These are phyloP conservation scores for Sesbania bispinosa DNA, from an alignment of 306 rosid species.

Conservation along the genomic window DNA sequence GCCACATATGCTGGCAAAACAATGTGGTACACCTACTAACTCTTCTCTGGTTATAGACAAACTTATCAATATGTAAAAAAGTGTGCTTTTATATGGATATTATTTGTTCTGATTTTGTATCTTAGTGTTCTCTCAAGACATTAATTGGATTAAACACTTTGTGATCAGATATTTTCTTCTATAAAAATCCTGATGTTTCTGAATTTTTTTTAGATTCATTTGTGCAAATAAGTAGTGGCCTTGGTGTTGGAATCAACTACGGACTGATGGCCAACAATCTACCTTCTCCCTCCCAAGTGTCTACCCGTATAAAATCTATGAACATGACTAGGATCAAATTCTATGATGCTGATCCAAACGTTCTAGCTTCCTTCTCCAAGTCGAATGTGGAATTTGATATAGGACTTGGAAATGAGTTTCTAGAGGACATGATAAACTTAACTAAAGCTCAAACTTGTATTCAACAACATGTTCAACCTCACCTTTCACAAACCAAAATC, in stretches of 20 bases:
- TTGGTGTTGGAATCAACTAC: conserved; percentile 74
- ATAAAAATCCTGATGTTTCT: neutral
- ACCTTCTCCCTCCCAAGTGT: conserved; percentile 60
- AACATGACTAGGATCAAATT: conserved; percentile 71
- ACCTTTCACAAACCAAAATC: conserved; percentile 62
- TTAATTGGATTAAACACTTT: neutral
- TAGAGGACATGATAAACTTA: conserved; percentile 50
- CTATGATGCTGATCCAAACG: conserved; percentile 90
- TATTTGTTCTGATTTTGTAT: too few relatives aligned
- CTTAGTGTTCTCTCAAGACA: too few relatives aligned
- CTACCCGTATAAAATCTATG: conserved; percentile 52
- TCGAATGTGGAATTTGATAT: conserved; percentile 64
- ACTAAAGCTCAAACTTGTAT: conserved; percentile 68
- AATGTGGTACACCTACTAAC: too few relatives aligned
- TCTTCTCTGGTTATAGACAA: too few relatives aligned
- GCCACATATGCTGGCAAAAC: too few relatives aligned
- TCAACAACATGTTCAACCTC: conserved; percentile 48
- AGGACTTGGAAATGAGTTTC: conserved; percentile 68
- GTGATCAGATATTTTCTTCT: neutral
- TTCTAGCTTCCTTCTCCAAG: conserved; percentile 61
- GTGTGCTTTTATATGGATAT: too few relatives aligned
- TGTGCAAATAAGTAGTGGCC: conserved; percentile 39
- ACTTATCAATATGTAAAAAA: too few relatives aligned
- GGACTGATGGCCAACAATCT: conserved; percentile 80
- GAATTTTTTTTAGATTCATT: conserved; percentile 43